These are phyloP conservation scores for Rhodotorula paludigena DNA, from an alignment of 768 basidiomycete species.

Conservation along the genomic window DNA sequence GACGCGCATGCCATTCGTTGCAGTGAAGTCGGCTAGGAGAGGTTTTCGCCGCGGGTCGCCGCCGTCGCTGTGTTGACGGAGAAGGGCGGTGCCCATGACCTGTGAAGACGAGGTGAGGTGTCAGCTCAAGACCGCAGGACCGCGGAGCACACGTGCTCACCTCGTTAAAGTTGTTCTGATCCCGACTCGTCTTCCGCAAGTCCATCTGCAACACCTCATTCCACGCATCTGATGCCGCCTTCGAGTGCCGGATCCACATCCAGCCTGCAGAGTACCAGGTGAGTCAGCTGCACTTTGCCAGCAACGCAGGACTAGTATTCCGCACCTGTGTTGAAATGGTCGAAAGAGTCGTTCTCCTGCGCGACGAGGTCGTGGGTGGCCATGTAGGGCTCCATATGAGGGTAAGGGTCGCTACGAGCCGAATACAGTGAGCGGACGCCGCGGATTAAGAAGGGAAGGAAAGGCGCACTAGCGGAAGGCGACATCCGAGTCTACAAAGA, in stretches of 20 bases:
- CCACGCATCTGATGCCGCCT: conserved; percentile 12
- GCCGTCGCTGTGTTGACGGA: not conserved
- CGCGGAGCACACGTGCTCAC: not conserved
- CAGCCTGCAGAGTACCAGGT: conserved; percentile 8
- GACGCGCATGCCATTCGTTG: conserved; percentile 13
- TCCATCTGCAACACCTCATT: conserved; percentile 23
- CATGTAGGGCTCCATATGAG: conserved; percentile 24
- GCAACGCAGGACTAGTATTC: too few species aligned
- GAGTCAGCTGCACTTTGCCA: not conserved
- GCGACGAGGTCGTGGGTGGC: conserved; percentile 15
- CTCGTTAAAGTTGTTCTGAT: conserved; percentile 34
- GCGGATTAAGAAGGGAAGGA: not conserved
- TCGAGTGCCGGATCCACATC: conserved; percentile 23
- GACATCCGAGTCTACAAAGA: conserved; percentile 38
- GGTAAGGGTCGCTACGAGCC: conserved; percentile 26
- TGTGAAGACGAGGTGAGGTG: not conserved
- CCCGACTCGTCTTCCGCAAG: not conserved
- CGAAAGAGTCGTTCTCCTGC: conserved; percentile 20
- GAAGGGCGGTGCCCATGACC: conserved; percentile 19
- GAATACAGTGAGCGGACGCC: not conserved
- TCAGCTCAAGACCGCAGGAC: rapidly evolving
- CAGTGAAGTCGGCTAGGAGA: conserved; percentile 4
- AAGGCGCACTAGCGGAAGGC: conserved; percentile 20
- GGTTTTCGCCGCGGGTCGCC: conserved; percentile 2
- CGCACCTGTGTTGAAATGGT: conserved; percentile 31